phyloP scores from a whole-genome alignment of 352 stramenopile species.

The Phytophthora ohioensis region DNA sequence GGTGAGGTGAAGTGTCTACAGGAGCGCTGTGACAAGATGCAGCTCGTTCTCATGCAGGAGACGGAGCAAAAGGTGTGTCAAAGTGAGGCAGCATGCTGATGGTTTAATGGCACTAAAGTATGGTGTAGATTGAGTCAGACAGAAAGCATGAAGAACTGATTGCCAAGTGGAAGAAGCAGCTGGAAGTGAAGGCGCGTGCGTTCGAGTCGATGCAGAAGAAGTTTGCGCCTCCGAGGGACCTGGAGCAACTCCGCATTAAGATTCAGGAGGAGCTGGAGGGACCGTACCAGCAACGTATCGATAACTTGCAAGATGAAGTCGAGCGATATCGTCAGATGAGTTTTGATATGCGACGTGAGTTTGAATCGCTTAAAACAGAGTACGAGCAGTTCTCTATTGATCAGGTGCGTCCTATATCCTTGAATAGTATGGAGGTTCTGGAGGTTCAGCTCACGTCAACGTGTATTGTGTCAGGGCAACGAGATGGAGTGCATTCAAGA shows the following conservation, averaged over 20 bases:
- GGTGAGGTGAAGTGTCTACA: conserved; percentile 71
- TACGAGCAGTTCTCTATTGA: conserved; percentile 87
- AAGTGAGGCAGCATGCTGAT: not conserved
- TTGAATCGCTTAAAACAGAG: conserved; percentile 85
- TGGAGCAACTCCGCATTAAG: conserved; percentile 83
- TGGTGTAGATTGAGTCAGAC: conserved; percentile 75
- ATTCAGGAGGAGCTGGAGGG: conserved; percentile 88
- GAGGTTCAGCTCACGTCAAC: not conserved
- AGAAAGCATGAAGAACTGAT: conserved; percentile 86
- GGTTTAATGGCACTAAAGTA: not conserved
- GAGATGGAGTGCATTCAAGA: conserved; percentile 82
- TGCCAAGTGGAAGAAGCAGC: conserved; percentile 85
- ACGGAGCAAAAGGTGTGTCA: conserved; percentile 76
- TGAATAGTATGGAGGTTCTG: not conserved
- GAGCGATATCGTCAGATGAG: conserved; percentile 75
- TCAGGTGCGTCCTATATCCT: conserved; percentile 42
- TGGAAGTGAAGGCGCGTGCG: conserved; percentile 81
- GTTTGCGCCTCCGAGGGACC: conserved; percentile 79
- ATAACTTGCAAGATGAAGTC: conserved; percentile 70
- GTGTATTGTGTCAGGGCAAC: conserved; percentile 46
- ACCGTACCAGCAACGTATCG: conserved; percentile 73
- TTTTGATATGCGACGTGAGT: conserved; percentile 76
- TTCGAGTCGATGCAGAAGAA: conserved; percentile 88
- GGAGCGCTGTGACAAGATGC: conserved; percentile 85
- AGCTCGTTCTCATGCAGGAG: conserved; percentile 81